Evolutionary conservation across 179 eudicot genomes (phyloP), one percentile per base, ranked within the genome.

Genomic region (Amaranthus tricolor): DNA sequence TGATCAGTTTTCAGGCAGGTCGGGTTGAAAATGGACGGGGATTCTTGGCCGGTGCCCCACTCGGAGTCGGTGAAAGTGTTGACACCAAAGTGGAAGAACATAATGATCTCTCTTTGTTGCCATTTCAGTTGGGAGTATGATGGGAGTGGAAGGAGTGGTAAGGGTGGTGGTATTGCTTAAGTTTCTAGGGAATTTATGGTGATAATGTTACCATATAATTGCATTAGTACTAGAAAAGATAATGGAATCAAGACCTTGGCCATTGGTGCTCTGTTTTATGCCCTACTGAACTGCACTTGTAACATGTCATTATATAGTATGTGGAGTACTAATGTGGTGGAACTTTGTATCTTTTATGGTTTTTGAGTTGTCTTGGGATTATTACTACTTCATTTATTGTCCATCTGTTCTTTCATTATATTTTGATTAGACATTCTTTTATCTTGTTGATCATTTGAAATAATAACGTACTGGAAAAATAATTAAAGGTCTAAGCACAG

Each of bases 61-160:
- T 94, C 97, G 68, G 89, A 80, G 84, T 86, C 85, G 0, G 97
- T 89, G 83, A 90, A 94, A 47, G 96, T 94, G 82, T 94, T 94
- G 83, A 94, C 89, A n/a, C 98, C 97, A 62, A 94, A 94, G 78
- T 94, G 98, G 79, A 85, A 82, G 91, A 94, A 94, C 94, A 92
- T 88, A 44, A 92, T 92, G 82, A 94, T 49, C 77, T 94, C 98
- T 66, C 96, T 85, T 70, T 89, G 94, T 67, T 94, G 98, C 98
- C 98, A 94, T 90, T 90, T 82, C 44, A 94, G 73, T 62, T 94
- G 98, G 13, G 98, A 82, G 71, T 74, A 88, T 24, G 89, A 72
- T 59, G 98, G 98, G 6, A 94, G 79, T 9, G 98, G 98, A 13
- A 85, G 92, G 43, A 92, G 45, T 69, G 72, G 72, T 16, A 69